Evolutionary conservation across 2,329 filamentous ascomycete genomes (phyloP).

Genomic region (Dothiorella sarmentorum): DNA sequence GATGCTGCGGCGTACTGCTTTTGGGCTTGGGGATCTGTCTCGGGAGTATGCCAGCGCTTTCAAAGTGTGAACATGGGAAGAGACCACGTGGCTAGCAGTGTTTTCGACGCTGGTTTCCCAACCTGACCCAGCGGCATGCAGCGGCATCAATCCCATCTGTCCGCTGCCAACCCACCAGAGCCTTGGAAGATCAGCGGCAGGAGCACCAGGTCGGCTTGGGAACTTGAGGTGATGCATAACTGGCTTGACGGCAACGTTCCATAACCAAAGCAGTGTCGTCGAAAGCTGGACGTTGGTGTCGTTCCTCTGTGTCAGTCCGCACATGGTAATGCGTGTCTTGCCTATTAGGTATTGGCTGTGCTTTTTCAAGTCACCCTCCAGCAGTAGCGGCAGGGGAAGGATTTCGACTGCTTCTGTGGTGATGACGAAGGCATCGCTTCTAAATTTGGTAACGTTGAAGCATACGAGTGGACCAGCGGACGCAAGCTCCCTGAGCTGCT

Average conservation of each 20-base stretch:
- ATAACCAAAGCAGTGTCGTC: not conserved
- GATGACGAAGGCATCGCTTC: conserved; percentile 21
- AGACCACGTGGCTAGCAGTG: conserved; percentile 6
- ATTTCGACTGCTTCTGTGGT: conserved; percentile 13
- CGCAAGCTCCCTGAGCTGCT: conserved; percentile 6
- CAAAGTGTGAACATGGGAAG: conserved; percentile 7
- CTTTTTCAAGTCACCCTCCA: not conserved
- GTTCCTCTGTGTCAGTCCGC: not conserved
- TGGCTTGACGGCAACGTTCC: not conserved
- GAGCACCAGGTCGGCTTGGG: not conserved
- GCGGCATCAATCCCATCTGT: conserved; percentile 16
- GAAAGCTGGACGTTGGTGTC: not conserved
- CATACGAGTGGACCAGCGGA: conserved; percentile 10
- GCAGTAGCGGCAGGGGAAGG: not conserved
- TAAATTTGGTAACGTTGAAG: conserved; percentile 18
- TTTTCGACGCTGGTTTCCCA: conserved; percentile 1
- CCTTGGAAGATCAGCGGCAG: not conserved
- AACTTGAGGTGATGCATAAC: not conserved
- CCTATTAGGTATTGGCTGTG: not conserved
- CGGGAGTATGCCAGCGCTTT: conserved; percentile 18
- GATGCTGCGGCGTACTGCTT: conserved; percentile 5
- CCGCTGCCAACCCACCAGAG: conserved; percentile 16
- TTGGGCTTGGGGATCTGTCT: not conserved
- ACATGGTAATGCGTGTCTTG: not conserved
- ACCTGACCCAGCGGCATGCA: conserved; percentile 19